A percentile compares a stretch with the other conserved stretches of the same genome.
phyloP scores from a whole-genome alignment of 345 rosid genomes.

The Conringia planisiliqua region DNA sequence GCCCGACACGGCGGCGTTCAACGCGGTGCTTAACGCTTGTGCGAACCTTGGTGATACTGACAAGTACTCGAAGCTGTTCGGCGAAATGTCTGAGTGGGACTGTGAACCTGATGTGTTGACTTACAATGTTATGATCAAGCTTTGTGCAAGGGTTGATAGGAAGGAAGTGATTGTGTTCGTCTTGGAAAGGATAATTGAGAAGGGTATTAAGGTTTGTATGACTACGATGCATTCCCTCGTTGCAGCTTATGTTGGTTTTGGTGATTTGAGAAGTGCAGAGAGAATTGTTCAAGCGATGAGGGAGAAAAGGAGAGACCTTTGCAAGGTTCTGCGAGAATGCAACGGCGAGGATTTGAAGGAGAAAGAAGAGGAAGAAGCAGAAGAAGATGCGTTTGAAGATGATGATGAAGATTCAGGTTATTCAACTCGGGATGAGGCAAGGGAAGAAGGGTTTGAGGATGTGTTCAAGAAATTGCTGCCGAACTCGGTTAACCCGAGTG shows the following conservation, averaged over 20 bases:
- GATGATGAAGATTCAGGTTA: slow-evolving; percentile 13
- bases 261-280: slow-evolving; percentile 74
- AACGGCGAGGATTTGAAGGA: slow-evolving; percentile 44
- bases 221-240: slow-evolving; percentile 82
- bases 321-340: slow-evolving; percentile 61
- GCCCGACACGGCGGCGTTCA: slow-evolving; percentile 84
- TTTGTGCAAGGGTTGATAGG: slow-evolving; percentile 70
- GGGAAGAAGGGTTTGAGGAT: slow-evolving; percentile 11
- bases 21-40: slow-evolving; percentile 81
- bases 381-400: slow-evolving; percentile 25
- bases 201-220: slow-evolving; percentile 57
- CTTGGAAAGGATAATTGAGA: slow-evolving; percentile 61
- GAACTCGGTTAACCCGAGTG: slow-evolving; percentile 39
- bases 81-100: slow-evolving; percentile 60
- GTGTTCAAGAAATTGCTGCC: slow-evolving; percentile 73
- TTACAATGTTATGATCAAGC: slow-evolving; percentile 77
- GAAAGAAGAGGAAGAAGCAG: slow-evolving; percentile 37
- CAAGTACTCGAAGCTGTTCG: slow-evolving; percentile 60
- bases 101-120: slow-evolving; percentile 71
- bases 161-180: slow-evolving; percentile 75
- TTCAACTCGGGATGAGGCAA: slow-evolving; percentile 16
- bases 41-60: slow-evolving; percentile 67
- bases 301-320: slow-evolving; percentile 78
- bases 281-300: slow-evolving; percentile 83
- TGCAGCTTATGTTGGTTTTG: slow-evolving; percentile 91